Conservation (phyloP, 2,329 filamentous ascomycete genomes). For the Microdochium trichocladiopsis region DNA sequence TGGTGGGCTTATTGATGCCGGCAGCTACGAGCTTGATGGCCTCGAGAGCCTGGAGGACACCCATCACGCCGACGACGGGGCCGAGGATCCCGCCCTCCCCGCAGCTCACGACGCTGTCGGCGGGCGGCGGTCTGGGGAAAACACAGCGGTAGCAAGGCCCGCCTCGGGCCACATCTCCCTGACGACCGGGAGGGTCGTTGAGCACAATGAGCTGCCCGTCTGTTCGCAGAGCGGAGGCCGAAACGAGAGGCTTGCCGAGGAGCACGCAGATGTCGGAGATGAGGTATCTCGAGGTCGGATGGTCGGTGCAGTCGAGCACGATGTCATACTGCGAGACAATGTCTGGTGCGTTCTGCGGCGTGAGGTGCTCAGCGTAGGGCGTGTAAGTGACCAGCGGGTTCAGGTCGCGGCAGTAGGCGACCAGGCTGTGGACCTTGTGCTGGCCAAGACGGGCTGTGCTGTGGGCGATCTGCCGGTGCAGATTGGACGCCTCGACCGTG, state of each 20-base stretch:
- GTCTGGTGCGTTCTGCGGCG: slow-evolving; percentile 56
- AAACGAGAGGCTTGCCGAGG: slow-evolving; percentile 71
- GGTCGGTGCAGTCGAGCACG: slow-evolving; percentile 92
- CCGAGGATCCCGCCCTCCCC: slow-evolving; percentile 91
- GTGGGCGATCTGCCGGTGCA: slow-evolving; percentile 89
- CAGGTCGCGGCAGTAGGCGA: slow-evolving; percentile 47
- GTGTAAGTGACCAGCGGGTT: slow-evolving; percentile 66
- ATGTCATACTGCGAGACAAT: slow-evolving; percentile 70
- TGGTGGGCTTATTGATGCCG: slow-evolving; percentile 14
- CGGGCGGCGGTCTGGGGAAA: slow-evolving; percentile 80
- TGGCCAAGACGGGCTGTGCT: slow-evolving; percentile 61
- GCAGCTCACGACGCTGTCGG: slow-evolving; percentile 76
- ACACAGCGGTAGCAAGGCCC: slow-evolving; percentile 93
- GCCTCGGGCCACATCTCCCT: slow-evolving; percentile 43
- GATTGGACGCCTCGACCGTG: slow-evolving; percentile 78
- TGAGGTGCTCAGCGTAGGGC: slow-evolving; percentile 57
- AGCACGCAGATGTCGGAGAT: slow-evolving; percentile 87
- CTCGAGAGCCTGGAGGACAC: slow-evolving; percentile 84
- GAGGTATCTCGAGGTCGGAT: slow-evolving; percentile 83
- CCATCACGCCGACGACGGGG: slow-evolving; percentile 89
- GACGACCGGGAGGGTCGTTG: slow-evolving; percentile 66
- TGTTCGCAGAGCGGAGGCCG: slow-evolving; percentile 79
- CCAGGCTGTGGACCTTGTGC: slow-evolving; percentile 74
- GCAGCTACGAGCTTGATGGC: slow-evolving; percentile 72
- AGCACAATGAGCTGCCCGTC: slow-evolving; percentile 88